phyloP scores from a whole-genome alignment of 2,329 filamentous ascomycete genomes.

The Cytospora piceae region DNA sequence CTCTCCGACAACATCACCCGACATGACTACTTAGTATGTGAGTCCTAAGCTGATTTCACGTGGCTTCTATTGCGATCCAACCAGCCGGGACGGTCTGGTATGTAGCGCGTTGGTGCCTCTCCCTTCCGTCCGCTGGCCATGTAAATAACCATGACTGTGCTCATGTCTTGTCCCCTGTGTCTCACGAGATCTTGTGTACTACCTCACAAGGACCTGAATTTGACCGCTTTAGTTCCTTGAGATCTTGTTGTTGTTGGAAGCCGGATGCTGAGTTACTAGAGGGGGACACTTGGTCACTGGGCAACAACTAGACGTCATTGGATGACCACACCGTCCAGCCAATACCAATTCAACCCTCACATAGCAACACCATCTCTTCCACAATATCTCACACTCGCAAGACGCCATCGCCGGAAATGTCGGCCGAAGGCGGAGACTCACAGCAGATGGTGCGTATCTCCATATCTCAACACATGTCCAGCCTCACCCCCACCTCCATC shows the following conservation, averaged over 20 bases:
- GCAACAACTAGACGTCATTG: neutral
- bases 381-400: neutral
- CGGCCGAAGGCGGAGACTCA: constrained; percentile 4
- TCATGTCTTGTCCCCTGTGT: neutral
- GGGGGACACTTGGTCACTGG: neutral
- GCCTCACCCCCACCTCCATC: neutral
- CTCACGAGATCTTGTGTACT: neutral
- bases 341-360: neutral
- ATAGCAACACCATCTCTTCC: neutral
- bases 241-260: neutral
- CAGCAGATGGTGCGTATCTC: constrained; percentile 15
- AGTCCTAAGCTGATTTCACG: neutral
- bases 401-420: neutral
- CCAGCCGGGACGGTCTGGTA: neutral
- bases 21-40: neutral
- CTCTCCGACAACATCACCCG: neutral
- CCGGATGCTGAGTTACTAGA: neutral
- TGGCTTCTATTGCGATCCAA: neutral
- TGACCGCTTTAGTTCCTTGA: constrained; percentile 6
- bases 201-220: neutral
- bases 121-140: neutral
- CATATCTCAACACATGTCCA: neutral
- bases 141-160: neutral
- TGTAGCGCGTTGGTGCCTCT: neutral
- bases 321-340: neutral